Conservation (phyloP, 1,139 yeast species). For the Scheffersomyces illinoinensis region DNA sequence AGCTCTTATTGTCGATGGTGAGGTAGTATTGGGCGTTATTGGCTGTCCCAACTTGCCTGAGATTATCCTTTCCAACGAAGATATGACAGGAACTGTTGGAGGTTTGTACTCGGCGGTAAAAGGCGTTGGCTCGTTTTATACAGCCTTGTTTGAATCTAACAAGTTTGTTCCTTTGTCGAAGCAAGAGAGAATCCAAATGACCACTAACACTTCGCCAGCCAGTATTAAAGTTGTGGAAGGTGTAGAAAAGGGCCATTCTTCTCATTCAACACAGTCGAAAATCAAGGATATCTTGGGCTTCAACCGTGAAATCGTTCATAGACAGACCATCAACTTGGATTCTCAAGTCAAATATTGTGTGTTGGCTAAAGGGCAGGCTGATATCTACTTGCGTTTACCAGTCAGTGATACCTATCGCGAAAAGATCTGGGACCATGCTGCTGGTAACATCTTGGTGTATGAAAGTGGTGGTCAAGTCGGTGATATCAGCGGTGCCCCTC, state of each 20-base stretch:
- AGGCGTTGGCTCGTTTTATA: constrained; percentile 71
- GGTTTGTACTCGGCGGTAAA: constrained; percentile 77
- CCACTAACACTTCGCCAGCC: constrained; percentile 39
- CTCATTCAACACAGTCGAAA: constrained; percentile 81
- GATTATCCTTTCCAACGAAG: constrained; percentile 39
- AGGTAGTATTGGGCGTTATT: constrained; percentile 84
- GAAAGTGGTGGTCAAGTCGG: constrained; percentile 94
- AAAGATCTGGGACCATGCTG: constrained; percentile 99
- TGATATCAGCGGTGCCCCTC: constrained; percentile 69
- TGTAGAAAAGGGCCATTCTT: constrained; percentile 95
- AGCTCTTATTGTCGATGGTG: constrained; percentile 83
- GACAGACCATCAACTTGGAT: constrained; percentile 70
- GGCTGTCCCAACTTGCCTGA: constrained; percentile 92
- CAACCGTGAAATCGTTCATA: constrained; percentile 40
- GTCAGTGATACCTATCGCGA: constrained; percentile 75
- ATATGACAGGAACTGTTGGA: constrained; percentile 48
- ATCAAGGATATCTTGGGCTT: constrained; percentile 66
- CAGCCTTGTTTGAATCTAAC: constrained; percentile 37
- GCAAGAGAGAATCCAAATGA: constrained; percentile 44
- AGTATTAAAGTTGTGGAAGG: constrained; percentile 83
- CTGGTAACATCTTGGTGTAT: constrained; percentile 80
- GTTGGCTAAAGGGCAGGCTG: constrained; percentile 88
- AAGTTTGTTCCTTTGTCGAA: constrained; percentile 38
- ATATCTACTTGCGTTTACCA: constrained; percentile 86
- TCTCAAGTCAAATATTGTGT: constrained; percentile 96